Conservation (phyloP, 495 filamentous ascomycete species). For the Podospora pseudopauciseta region DNA sequence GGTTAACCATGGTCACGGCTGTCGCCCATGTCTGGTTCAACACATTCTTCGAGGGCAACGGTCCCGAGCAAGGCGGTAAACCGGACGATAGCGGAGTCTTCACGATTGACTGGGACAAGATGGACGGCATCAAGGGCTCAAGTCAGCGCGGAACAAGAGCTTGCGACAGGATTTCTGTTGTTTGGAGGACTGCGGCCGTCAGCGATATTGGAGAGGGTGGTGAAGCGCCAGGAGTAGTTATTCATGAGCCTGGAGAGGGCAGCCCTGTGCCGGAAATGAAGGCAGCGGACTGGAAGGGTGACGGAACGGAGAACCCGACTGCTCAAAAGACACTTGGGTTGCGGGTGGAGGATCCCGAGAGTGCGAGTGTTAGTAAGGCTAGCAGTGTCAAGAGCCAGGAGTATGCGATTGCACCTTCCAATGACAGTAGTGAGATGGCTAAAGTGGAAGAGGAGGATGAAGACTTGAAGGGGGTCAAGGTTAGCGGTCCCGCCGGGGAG, state of each 20-base stretch:
- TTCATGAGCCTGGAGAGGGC: constrained; percentile 57
- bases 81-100: constrained; percentile 52
- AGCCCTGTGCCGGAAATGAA: constrained; percentile 63
- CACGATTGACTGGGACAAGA: constrained; percentile 57
- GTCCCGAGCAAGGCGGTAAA: constrained; percentile 54
- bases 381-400: constrained; percentile 40
- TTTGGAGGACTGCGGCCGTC: constrained; percentile 57
- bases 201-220: constrained; percentile 23
- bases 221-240: constrained; percentile 36
- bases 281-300: constrained; percentile 69
- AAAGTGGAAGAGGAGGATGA: constrained; percentile 21
- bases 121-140: constrained; percentile 72
- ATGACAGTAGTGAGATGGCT: too few species aligned
- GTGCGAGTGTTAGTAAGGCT: constrained; percentile 62
- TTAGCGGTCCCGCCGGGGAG: constrained; percentile 32
- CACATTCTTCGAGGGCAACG: constrained; percentile 81
- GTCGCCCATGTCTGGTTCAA: constrained; percentile 98
- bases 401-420: not conserved
- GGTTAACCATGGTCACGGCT: constrained; percentile 83
- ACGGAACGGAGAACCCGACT: constrained; percentile 40
- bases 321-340: constrained; percentile 62
- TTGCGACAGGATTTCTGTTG: constrained; percentile 79
- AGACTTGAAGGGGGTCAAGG: constrained; percentile 30
- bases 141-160: constrained; percentile 73
- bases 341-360: constrained; percentile 56